These are phyloP conservation scores for Penicillium sp. DNA, from an alignment of 2,329 filamentous ascomycete genomes.

Conservation along the genomic window DNA sequence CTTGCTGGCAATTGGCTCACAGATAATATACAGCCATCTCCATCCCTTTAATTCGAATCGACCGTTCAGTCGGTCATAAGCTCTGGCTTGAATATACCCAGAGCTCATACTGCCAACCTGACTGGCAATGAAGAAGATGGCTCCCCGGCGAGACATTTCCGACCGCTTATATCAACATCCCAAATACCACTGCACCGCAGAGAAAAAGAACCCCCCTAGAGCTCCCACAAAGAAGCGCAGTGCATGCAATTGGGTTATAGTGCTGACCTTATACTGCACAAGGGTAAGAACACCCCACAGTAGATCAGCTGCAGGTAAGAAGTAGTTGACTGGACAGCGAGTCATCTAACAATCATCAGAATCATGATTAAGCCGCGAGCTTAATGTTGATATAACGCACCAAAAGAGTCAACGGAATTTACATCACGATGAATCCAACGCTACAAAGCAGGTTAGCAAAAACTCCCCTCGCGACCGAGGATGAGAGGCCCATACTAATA, in stretches of 20 bases:
- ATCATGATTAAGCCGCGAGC: neutral
- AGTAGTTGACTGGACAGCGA: slow-evolving; percentile 20
- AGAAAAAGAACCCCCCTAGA: slow-evolving; percentile 34
- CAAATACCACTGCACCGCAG: slow-evolving; percentile 25
- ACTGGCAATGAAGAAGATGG: slow-evolving; percentile 25
- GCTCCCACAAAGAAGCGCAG: slow-evolving; percentile 37
- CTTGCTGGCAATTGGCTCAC: neutral
- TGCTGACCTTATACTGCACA: slow-evolving; percentile 18
- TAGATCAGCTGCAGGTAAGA: slow-evolving; percentile 18
- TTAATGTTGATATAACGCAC: neutral
- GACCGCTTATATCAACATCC: slow-evolving; percentile 26
- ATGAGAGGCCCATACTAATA: slow-evolving; percentile 10
- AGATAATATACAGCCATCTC: slow-evolving; percentile 22
- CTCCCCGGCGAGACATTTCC: slow-evolving; percentile 22
- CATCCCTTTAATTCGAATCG: slow-evolving; percentile 18
- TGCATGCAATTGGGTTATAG: slow-evolving; percentile 28
- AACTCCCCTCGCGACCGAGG: neutral
- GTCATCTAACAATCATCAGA: slow-evolving; percentile 12
- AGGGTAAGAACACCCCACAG: slow-evolving; percentile 19
- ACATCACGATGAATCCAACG: slow-evolving; percentile 22
- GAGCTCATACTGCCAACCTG: slow-evolving; percentile 26
- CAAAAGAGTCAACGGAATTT: slow-evolving; percentile 19
- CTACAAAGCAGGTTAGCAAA: slow-evolving; percentile 1
- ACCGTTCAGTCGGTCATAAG: slow-evolving; percentile 18
- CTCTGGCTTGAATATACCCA: slow-evolving; percentile 24